phyloP scores from a whole-genome alignment of 805 yeast genomes.

The Saitoella complicata region DNA sequence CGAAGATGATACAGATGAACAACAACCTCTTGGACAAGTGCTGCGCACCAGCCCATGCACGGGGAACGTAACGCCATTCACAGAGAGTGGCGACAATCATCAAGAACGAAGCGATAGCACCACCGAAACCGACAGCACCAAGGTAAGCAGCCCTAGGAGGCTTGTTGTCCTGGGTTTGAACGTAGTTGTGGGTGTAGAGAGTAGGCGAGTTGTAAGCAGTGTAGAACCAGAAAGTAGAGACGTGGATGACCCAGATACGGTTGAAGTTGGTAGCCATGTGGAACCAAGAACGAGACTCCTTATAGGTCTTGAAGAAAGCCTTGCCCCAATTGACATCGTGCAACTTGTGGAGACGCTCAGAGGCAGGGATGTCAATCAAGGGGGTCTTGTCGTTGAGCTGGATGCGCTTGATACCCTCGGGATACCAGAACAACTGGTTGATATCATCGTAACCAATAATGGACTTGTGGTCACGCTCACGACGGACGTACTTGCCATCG shows the following conservation, averaged over 20 bases:
- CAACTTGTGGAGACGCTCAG: constrained; percentile 73
- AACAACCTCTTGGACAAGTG: constrained; percentile 76
- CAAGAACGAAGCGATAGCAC: constrained; percentile 64
- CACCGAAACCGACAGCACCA: constrained; percentile 89
- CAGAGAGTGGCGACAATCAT: constrained; percentile 76
- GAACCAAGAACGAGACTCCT: constrained; percentile 94
- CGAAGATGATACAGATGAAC: constrained; percentile 51
- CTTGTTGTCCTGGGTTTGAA: constrained; percentile 64
- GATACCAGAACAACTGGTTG: constrained; percentile 97
- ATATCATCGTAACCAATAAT: constrained; percentile 85
- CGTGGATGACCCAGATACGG: constrained; percentile 95
- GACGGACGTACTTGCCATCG: constrained; percentile 41
- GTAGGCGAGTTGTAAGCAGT: constrained; percentile 85
- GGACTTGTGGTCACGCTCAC: constrained; percentile 52
- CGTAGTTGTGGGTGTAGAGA: constrained; percentile 72
- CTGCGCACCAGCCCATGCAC: constrained; percentile 99
- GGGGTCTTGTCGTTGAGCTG: constrained; percentile 83
- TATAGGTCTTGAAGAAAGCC: constrained; percentile 89
- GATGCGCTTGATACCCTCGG: constrained; percentile 93
- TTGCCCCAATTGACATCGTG: constrained; percentile 88
- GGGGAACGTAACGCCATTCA: constrained; percentile 94
- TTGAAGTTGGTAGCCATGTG: constrained; percentile 88
- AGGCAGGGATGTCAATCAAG: constrained; percentile 73
- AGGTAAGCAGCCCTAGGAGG: constrained; percentile 85
- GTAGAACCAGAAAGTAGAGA: constrained; percentile 86